Evolutionary conservation across 73 alveolate genomes (phyloP).

Genomic region (Tetrahymena borealis): DNA sequence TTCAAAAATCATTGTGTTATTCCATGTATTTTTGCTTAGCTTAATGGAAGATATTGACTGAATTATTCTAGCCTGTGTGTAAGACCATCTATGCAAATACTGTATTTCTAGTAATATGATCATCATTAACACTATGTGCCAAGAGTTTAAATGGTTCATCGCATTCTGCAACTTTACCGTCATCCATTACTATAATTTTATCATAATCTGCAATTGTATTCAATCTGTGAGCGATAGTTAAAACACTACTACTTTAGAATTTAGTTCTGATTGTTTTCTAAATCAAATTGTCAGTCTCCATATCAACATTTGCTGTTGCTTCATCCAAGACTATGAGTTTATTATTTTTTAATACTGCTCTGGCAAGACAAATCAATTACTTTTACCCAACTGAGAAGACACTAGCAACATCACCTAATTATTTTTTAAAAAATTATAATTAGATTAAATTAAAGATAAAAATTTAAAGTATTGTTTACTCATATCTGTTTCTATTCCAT

Average conservation of each 20-base stretch:
- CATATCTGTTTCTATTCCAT: constrained; percentile 68
- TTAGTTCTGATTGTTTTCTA: constrained; percentile 49
- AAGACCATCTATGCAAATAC: constrained; percentile 10
- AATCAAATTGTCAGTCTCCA: constrained; percentile 59
- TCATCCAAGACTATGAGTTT: constrained; percentile 66
- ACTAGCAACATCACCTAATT: constrained; percentile 67
- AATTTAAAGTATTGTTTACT: no score
- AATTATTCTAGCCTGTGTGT: no score
- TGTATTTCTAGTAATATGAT: neutral
- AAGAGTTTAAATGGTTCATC: neutral
- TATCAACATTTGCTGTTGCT: constrained; percentile 75
- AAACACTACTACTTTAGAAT: constrained; percentile 51
- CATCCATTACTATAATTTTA: constrained; percentile 57
- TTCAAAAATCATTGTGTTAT: no score
- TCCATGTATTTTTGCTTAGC: no score
- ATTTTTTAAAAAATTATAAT: no score
- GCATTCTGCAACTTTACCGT: constrained; percentile 36
- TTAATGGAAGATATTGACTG: no score
- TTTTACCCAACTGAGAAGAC: constrained; percentile 89
- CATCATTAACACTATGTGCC: neutral
- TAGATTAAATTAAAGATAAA: no score
- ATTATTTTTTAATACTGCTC: constrained; percentile 45
- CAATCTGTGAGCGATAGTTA: constrained; percentile 74
- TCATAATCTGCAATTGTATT: constrained; percentile 61
- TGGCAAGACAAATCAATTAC: constrained; percentile 68